Evolutionary conservation across 2,329 filamentous ascomycete genomes (phyloP), one percentile per base, ranked within the genome.

Genomic region (Sclerotinia spermophila): DNA sequence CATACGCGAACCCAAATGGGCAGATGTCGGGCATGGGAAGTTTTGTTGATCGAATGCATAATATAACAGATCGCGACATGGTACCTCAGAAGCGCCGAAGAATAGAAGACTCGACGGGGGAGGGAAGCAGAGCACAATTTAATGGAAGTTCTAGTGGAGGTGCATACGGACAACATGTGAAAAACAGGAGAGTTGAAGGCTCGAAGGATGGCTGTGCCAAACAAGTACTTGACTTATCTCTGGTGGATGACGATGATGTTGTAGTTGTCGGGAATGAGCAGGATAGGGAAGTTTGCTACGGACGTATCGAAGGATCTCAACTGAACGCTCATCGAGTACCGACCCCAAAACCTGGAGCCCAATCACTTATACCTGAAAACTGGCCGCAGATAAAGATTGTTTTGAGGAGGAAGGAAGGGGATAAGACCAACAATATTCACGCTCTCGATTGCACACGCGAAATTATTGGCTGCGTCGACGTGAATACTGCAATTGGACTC

Each of bases 271-370:
- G 85, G 56, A 86, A 92, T 70, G 84, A 88, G 42, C 86, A 84
- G 61, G 85, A 89, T 30, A 87, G 92, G 77, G 89, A 93, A 77
- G 90, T 96, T 5, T 96, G 93, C 81, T 94, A 92, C 77, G 93
- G 93, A 56, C 91, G 91, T 81, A 81, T 96, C 30, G 89, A 93
- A 69, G 86, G 85, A 27, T 87, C 89, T 3, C 86, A 83, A 68
- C 83, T 96, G 56, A 88, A 90, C 73, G 91, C 90, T 72, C 85
- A 88, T 76, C 82, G 84, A 48, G 87, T 95, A 2, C 93, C 93
- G 1, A 87, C 85, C 3, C 88, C 89, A 0, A 93, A 89, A 76
- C 88, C 90, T 1, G 86, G 86, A 42, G 84, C 85, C 35, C 84
- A 87, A 71, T 82, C 85, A 30, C 82, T 91, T 15, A 82, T 86